Evolutionary conservation across 768 basidiomycete species (phyloP).

Genomic region (Cytidiella melzeri): DNA sequence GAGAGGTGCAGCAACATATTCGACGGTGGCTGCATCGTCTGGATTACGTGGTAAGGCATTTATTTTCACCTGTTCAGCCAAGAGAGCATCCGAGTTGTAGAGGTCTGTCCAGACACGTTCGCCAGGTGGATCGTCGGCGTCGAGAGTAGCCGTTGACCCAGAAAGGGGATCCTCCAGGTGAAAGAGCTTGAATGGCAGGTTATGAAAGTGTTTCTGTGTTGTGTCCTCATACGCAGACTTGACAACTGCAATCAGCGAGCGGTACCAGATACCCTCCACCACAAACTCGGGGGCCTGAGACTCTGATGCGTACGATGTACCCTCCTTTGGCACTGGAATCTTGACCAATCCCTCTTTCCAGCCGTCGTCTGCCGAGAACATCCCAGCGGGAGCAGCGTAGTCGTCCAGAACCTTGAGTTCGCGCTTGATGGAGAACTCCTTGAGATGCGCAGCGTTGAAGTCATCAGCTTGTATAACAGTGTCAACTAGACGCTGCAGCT

Average conservation of each 20-base stretch:
- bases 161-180: not conserved
- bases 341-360: conserved; percentile 5
- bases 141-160: not conserved
- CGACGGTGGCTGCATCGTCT: not conserved
- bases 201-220: not conserved
- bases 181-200: conserved; percentile 1
- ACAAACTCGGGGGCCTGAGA: not conserved
- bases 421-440: too few species aligned
- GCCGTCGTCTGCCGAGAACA: conserved; percentile 1
- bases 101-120: conserved; percentile 8
- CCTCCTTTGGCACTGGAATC: conserved; percentile 6
- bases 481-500: conserved; percentile 22
- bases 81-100: not conserved
- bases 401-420: conserved; percentile 1
- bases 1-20: conserved; percentile 10
- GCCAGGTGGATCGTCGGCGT: not conserved
- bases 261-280: too few species aligned
- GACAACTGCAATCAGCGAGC: conserved; percentile 6
- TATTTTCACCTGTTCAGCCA: conserved; percentile 9
- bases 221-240: conserved; percentile 1
- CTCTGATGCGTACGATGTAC: not conserved
- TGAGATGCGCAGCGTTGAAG: conserved; percentile 18
- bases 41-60: conserved; percentile 8
- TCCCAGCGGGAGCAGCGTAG: not conserved
- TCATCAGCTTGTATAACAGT: conserved; percentile 17